phyloP scores from a whole-genome alignment of 768 basidiomycete species.

The Steccherinum ochraceum region DNA sequence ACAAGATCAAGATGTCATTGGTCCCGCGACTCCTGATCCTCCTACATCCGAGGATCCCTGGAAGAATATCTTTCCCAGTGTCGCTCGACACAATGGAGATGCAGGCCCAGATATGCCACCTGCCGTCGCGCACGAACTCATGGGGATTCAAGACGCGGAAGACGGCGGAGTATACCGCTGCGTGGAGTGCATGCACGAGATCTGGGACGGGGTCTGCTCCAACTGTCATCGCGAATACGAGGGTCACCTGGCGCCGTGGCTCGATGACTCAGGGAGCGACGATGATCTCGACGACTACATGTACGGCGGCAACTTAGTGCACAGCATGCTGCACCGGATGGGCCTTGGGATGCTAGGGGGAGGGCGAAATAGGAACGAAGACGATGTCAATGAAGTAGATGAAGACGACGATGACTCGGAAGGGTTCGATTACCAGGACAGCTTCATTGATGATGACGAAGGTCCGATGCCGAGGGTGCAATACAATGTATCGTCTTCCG shows the following conservation, averaged over 20 bases:
- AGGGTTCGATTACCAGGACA: slow-evolving; percentile 42
- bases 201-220: slow-evolving; percentile 63
- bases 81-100: slow-evolving; percentile 3
- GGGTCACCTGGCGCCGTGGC: slow-evolving; percentile 33
- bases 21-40: slow-evolving; percentile 10
- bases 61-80: slow-evolving; percentile 50
- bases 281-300: slow-evolving; percentile 1
- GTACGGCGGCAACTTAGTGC: background rate
- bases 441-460: slow-evolving; percentile 50
- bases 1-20: slow-evolving; percentile 7
- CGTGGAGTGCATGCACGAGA: slow-evolving; percentile 71
- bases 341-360: slow-evolving; percentile 17
- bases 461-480: slow-evolving; percentile 5
- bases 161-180: slow-evolving; percentile 78
- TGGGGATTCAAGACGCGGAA: slow-evolving; percentile 66
- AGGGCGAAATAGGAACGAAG: slow-evolving; percentile 30
- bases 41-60: slow-evolving; percentile 48
- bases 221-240: slow-evolving; percentile 54
- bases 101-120: slow-evolving; percentile 4
- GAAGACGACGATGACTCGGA: slow-evolving; percentile 25
- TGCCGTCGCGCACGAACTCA: slow-evolving; percentile 29
- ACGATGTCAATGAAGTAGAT: slow-evolving; percentile 28
- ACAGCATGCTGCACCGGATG: background rate
- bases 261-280: background rate
- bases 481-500: background rate